Evolutionary conservation across 2,329 filamentous ascomycete species (phyloP).

Genomic region (Trichoderma gracile): DNA sequence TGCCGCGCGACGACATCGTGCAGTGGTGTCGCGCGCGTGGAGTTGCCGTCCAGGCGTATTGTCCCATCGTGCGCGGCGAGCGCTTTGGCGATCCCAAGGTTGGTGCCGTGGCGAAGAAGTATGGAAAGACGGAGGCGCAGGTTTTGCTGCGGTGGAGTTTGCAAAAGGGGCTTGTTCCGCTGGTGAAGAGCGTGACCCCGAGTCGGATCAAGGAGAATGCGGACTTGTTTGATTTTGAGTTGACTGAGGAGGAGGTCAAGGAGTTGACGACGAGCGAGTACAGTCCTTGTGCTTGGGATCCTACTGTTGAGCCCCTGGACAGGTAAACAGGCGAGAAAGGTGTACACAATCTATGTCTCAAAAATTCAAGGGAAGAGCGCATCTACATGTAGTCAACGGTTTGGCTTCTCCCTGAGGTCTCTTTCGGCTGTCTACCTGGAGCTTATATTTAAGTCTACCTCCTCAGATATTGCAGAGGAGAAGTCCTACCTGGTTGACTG

Average conservation of each 20-base stretch:
- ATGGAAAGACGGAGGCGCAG: conserved; percentile 73
- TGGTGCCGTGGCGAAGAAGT: conserved; percentile 65
- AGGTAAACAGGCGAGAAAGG: conserved; percentile 37
- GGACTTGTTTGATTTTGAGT: conserved; percentile 56
- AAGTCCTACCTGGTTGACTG: too few relatives aligned
- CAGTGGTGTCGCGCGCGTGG: conserved; percentile 69
- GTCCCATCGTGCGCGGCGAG: conserved; percentile 64
- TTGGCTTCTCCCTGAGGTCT: too few relatives aligned
- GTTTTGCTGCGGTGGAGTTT: conserved; percentile 78
- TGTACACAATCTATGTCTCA: too few relatives aligned
- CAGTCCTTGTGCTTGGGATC: conserved; percentile 58
- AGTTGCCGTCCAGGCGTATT: conserved; percentile 65
- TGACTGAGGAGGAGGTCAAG: conserved; percentile 54
- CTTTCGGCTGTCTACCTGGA: too few relatives aligned
- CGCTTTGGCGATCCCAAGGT: conserved; percentile 70
- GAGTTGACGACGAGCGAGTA: conserved; percentile 54
- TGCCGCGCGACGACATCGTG: conserved; percentile 74
- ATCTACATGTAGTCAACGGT: too few relatives aligned
- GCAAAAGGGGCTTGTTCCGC: conserved; percentile 72
- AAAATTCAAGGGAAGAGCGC: too few relatives aligned
- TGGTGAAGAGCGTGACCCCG: conserved; percentile 72
- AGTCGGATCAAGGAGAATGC: conserved; percentile 67
- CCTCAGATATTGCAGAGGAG: too few relatives aligned
- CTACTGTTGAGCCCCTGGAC: conserved; percentile 50
- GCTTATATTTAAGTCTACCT: too few relatives aligned